Percentiles rank a stretch among this genome's conserved stretches.
Conservation (phyloP, 2,329 filamentous ascomycete genomes). For the Aspergillus nomiae region DNA sequence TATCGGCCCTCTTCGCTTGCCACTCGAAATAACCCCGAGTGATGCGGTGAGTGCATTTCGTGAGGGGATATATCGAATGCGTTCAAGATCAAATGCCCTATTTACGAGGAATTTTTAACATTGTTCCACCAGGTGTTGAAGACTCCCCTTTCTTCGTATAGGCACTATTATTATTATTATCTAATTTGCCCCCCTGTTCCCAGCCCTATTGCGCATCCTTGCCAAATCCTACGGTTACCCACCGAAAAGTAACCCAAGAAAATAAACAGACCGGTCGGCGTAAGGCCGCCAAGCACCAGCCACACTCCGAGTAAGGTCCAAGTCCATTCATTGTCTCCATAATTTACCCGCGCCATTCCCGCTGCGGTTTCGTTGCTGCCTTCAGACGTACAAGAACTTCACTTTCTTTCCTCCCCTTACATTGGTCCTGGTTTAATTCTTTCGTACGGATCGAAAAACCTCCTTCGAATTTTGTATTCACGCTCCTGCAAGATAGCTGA, state of each 20-base stretch:
- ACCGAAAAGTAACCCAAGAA: conserved; percentile 3
- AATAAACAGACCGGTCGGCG: neutral
- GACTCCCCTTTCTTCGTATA: neutral
- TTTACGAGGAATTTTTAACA: neutral
- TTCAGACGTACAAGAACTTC: conserved; percentile 18
- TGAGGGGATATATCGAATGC: too few species aligned
- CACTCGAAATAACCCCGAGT: neutral
- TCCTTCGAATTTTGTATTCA: neutral
- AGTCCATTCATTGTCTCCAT: conserved; percentile 10
- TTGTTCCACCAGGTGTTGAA: neutral
- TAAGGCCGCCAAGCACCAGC: conserved; percentile 19
- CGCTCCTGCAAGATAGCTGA: neutral
- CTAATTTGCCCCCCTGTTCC: neutral
- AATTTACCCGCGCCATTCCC: conserved; percentile 16
- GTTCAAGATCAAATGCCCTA: too few species aligned
- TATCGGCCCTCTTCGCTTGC: neutral
- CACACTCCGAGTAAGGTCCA: conserved; percentile 16
- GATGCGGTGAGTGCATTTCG: too few species aligned
- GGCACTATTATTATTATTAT: neutral
- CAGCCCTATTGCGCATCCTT: conserved; percentile 1
- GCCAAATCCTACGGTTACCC: neutral
- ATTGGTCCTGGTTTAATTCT: conserved; percentile 11
- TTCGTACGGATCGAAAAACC: conserved; percentile 7
- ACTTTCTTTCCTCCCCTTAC: conserved; percentile 13
- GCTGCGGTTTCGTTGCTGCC: conserved; percentile 25